phyloP scores from a whole-genome alignment of 176 grass and related monocot species.

The Luzula sylvatica region DNA sequence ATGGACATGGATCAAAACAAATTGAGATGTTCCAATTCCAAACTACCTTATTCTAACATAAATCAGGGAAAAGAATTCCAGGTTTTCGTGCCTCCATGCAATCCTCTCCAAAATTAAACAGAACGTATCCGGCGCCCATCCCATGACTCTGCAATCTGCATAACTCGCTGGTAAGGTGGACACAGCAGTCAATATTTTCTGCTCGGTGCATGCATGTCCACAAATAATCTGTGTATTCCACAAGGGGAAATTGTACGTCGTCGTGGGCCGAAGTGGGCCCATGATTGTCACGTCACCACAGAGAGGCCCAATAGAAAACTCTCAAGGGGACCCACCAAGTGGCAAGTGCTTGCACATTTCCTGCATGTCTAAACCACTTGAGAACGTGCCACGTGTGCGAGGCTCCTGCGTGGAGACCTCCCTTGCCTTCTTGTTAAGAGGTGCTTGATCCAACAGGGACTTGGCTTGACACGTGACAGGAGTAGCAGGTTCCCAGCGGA shows the following conservation, averaged over 20 bases:
- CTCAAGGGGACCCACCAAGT: neutral
- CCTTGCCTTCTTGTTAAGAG: neutral
- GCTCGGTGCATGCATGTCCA: neutral
- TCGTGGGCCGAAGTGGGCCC: neutral
- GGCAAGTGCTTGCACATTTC: neutral
- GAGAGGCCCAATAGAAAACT: neutral
- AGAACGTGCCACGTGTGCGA: slow-evolving; percentile 30
- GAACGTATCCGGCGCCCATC: neutral
- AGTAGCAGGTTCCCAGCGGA: neutral
- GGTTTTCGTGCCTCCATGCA: no score
- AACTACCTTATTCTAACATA: no score
- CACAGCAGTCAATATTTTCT: neutral
- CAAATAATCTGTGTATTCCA: no score
- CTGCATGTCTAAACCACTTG: slow-evolving; percentile 36
- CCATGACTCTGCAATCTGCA: neutral
- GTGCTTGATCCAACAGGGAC: neutral
- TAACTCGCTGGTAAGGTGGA: neutral
- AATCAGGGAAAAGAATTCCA: no score
- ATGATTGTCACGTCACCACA: neutral
- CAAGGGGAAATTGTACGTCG: no score
- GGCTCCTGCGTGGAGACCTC: slow-evolving; percentile 27
- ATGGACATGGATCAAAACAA: no score
- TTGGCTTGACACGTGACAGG: neutral
- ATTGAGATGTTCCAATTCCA: no score
- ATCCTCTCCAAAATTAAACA: neutral